phyloP scores from a whole-genome alignment of 768 basidiomycete species.

The Leucocoprinus birnbaumii region DNA sequence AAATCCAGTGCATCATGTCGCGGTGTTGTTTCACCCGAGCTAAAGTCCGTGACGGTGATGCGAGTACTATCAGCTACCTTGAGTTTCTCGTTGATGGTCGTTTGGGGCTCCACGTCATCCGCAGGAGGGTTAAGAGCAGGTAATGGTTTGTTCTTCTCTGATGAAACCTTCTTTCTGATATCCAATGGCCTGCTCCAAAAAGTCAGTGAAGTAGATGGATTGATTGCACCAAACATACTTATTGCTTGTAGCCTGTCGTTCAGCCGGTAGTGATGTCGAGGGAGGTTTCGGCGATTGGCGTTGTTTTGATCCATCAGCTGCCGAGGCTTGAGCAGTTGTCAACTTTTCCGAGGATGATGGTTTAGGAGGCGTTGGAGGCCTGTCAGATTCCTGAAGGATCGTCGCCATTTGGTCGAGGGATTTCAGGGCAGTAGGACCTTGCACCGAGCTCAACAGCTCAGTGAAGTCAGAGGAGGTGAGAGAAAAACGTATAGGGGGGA shows the following conservation, averaged over 20 bases:
- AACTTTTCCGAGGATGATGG: constrained; percentile 22
- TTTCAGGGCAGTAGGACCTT: constrained; percentile 44
- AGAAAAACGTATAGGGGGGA: constrained; percentile 91
- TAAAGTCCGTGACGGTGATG: neutral
- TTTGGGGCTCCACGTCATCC: neutral
- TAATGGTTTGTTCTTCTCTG: constrained; percentile 6
- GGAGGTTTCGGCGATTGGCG: neutral
- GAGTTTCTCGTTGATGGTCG: neutral
- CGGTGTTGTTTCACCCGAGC: neutral
- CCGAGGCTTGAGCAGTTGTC: constrained; percentile 19
- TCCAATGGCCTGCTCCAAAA: neutral
- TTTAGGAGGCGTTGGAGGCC: constrained; percentile 31
- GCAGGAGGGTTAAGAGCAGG: neutral
- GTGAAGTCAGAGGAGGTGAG: constrained; percentile 82
- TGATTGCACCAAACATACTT: neutral
- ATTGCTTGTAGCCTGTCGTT: neutral
- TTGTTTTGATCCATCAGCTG: neutral
- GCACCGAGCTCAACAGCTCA: constrained; percentile 61
- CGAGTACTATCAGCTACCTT: neutral
- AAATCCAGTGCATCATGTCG: constrained; percentile 40
- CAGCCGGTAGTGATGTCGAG: neutral
- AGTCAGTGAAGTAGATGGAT: neutral
- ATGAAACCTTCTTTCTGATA: neutral
- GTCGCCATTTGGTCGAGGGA: constrained; percentile 46
- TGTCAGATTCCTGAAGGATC: constrained; percentile 29